These are phyloP conservation scores for Protomyces inundatus DNA, from an alignment of 1,139 yeast genomes.

Conservation along the genomic window DNA sequence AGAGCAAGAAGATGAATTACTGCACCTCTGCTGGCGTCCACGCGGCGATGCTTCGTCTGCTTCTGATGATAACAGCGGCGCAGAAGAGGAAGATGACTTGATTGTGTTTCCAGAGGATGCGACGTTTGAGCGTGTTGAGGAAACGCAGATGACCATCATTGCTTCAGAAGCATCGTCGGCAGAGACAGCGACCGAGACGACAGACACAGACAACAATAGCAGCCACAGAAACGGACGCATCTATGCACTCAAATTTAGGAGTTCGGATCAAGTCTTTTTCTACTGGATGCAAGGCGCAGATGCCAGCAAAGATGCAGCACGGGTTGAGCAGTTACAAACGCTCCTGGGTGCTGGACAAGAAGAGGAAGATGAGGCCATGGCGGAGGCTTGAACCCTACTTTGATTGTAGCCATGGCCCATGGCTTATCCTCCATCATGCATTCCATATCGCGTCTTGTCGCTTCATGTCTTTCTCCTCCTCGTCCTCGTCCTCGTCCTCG, in stretches of 20 bases:
- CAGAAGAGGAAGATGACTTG: conserved; percentile 45
- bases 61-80: neutral
- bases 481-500: neutral
- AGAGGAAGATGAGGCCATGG: neutral
- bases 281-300: conserved; percentile 79
- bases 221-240: conserved; percentile 64
- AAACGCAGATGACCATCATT: conserved; percentile 35
- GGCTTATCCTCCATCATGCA: neutral
- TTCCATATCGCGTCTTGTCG: too few species aligned
- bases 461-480: neutral
- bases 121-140: conserved; percentile 65
- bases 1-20: conserved; percentile 27
- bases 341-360: conserved; percentile 23
- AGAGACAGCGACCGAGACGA: neutral
- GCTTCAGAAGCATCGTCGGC: too few species aligned
- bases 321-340: conserved; percentile 24
- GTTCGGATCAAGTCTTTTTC: conserved; percentile 77
- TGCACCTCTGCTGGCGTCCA: conserved; percentile 30
- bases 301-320: conserved; percentile 22
- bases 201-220: neutral
- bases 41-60: conserved; percentile 13
- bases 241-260: conserved; percentile 70
- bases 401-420: too few species aligned
- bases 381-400: too few species aligned
- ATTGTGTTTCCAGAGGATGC: conserved; percentile 91